Base-by-base conservation (phyloP, 495 filamentous ascomycete species). In the Sporormia fimetaria region DNA sequence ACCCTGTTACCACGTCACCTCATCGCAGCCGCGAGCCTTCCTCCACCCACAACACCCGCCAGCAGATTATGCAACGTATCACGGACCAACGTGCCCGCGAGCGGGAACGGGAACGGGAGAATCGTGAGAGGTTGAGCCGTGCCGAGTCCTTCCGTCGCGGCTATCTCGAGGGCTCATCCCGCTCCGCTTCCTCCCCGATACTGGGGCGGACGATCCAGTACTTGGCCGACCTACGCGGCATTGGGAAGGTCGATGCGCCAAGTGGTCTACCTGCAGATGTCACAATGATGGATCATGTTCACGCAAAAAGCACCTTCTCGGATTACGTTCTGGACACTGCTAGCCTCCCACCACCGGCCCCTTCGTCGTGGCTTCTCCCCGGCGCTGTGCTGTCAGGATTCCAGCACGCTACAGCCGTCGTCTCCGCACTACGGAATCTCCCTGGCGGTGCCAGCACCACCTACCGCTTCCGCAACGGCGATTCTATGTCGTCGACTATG, bases 161-260 rank as follows among this genome's bases (percentile, higher is more conserved):
- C 33, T 66, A 71, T 46, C 58, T 68, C 30, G 67, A 73, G 21
- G 67, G 63, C 12, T 28, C 40, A 7, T 46, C 38, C 15, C 36
- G 24, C 21, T 4, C 32, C 33, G 4, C 56, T 56, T 48, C 63
- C 6, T 56, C 45, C 12, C 38, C 51, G 2, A 52, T 69, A 27
- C 50, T 82, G 11, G 78, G 79, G 49, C 66, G 76, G 33, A 71
- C 70, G 3, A 76, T 84, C 49, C 69, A 68, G 45, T 83, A 81
- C 51, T 66, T 84, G 9, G 74, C 74, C 28, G 62, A 66, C 29
- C 54, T 83, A 44, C 74, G 77, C 6, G 67, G 56, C 31, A 67
- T 67, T 10, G 63, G 68, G 20, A 67, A 76, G 36, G 75, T 81
- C 43, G 71, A 70, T 42, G 56, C 76, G 16, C 64, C 59, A 11